Evolutionary conservation across 805 yeast species (phyloP).

Genomic region (Wickerhamomyces alni): DNA sequence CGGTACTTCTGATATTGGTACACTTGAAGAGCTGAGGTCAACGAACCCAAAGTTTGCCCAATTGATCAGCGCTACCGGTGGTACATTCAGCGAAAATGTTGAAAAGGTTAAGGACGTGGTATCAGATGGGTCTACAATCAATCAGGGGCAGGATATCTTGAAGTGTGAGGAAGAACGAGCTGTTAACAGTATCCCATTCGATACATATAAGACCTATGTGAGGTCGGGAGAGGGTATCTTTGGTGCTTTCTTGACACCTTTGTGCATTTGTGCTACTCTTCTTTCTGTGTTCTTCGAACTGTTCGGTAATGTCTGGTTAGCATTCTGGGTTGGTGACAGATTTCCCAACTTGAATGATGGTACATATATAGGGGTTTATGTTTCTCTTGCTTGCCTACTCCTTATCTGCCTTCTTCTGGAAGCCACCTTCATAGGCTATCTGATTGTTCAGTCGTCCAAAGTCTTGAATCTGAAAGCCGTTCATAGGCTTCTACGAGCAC

Average conservation of each 20-base stretch:
- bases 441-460: slow-evolving; percentile 10
- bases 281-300: slow-evolving; percentile 45
- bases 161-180: slow-evolving; percentile 30
- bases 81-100: slow-evolving; percentile 4
- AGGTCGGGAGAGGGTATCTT: slow-evolving; percentile 36
- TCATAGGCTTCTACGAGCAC: slow-evolving; percentile 54
- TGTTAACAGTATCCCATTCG: slow-evolving; percentile 29
- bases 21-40: slow-evolving; percentile 43
- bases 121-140: no score
- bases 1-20: slow-evolving; percentile 58
- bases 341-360: slow-evolving; percentile 38
- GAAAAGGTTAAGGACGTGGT: no score
- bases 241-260: slow-evolving; percentile 24
- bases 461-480: slow-evolving; percentile 41
- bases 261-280: slow-evolving; percentile 4
- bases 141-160: not conserved
- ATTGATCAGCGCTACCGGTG: slow-evolving; percentile 41
- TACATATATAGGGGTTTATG: slow-evolving; percentile 60
- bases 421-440: slow-evolving; percentile 25
- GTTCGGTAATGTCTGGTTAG: slow-evolving; percentile 69
- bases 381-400: slow-evolving; percentile 33
- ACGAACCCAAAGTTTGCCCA: slow-evolving; percentile 41
- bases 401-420: slow-evolving; percentile 33
- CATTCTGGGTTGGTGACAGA: slow-evolving; percentile 62
- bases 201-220: slow-evolving; percentile 29